Base-by-base conservation (phyloP, 495 filamentous ascomycete genomes). In the Penicillium verhagenii region DNA sequence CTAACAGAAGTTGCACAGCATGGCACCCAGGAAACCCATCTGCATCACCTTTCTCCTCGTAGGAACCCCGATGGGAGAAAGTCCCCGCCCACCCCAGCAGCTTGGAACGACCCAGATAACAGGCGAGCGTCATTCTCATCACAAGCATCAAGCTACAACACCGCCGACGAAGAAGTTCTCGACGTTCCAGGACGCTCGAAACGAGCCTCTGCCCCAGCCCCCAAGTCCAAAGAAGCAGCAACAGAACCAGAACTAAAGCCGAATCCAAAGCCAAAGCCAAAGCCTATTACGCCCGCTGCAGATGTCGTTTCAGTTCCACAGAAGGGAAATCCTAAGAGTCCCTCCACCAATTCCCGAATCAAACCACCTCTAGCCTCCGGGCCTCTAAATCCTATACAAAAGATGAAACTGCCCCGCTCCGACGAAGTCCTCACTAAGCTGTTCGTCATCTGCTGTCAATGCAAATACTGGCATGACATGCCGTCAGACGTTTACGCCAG, bases 391-490 rank as follows among this genome's bases (percentile, higher is more conserved):
- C 26, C 57, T 29, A n/a, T 44, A 2, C 59, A 64, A 42, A 63
- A 58, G 13, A n/a, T 44, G 1, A 72, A 63, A 52, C 21, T 21
- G 11, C 54, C 45, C 6, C 50, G 42, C 45, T 53, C 62, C 16
- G 72, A 71, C 24, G 79, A 80, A 39, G 78, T 84, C 0, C 67
- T 91, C 39, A 85, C 83, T 29, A 93, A 92, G 69, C 75, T 91
- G 53, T 84, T 93, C 54, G 87, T 92, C 6, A 85, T 92, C 52
- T 93, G 89, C 66, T 93, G 89, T 66, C 81, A 77, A 50, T 93
- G 89, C 77, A 85, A 85, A 50, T 90, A 86, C 67, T 92, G 86
- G 79, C 87, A 92, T 68, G 89, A 92, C 59, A 81, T 91, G 68
- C 89, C 89, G 9, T 86, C 84, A 9, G 83, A 85, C 39, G 74